Evolutionary conservation across 78 protist genomes (phyloP), one percentile per base, ranked within the genome.

Genomic region (Cavenderia fasciculata): DNA sequence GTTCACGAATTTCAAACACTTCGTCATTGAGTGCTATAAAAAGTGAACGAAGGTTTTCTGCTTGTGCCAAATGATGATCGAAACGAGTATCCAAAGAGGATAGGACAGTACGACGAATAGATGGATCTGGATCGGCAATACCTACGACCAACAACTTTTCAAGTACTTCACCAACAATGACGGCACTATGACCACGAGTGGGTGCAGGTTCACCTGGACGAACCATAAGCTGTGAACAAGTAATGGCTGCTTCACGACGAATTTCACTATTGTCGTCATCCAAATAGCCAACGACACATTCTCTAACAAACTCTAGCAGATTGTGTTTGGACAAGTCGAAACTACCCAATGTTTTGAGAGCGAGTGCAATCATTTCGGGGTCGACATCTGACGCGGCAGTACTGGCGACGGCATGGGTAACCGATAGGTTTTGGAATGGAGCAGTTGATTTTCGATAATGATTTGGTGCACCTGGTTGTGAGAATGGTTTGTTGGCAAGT

Each of bases 91-190:
- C 95, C 11, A 92, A 33, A 7, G 94, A 57, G 19, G 46, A 2
- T 14, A 97, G 49, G 6, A 96, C 95, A 8, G 96, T 62, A 27
- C 10, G 19, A 36, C 98, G 91, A 36, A 95, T 97, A 47, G 49
- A 14, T 25, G 97, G 76, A 41, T 95, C 95, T 2, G 96, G 94
- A 72, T 97, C 98, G 14, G 97, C 27, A 44, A 95, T 88, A 61
- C 91, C 97, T 31, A 86, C 93, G 1, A 49, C 51, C 25, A 96
- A 72, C 41, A 97, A 66, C 49, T 74, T 56, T 46, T 91, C 94
- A 1, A 97, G 68, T 14, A 97, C 86, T 4, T 92, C 96, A n/a
- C 87, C 73, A 33, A 94, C 86, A 7, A 94, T 52, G 25, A 40
- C 70, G 14, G 88, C 84, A 10, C 72, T n/a, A 44, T 79, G 90